Evolutionary conservation across 2,329 filamentous ascomycete genomes (phyloP), one percentile per base, ranked within the genome.

Genomic region (Colletotrichum chrysophilum): DNA sequence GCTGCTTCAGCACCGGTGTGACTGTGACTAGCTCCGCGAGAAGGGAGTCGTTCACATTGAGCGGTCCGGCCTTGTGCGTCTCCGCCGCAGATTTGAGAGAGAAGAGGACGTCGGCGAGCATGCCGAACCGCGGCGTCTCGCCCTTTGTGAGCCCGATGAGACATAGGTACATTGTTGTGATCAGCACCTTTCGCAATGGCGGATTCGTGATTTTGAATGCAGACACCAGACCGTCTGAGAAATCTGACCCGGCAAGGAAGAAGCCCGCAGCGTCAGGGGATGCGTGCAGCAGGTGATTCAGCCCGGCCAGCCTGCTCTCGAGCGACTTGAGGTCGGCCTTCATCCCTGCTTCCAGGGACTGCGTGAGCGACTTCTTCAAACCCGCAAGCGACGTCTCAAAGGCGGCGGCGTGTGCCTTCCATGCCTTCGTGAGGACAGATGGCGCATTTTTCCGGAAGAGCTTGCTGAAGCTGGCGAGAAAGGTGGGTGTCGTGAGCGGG

Each of bases 201-300:
- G 90, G 89, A 72, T 93, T 91, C 83, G 91, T 92, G 73, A 93
- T 89, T 65, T 87, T 89, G 83, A 93, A 96, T 76, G 92, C 92
- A 66, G 86, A 86, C 48, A 91, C 87, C 14, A 98, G 88, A 1
- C 94, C 92, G 82, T 98, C 96, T 24, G 98, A 84, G 79, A 97
- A 96, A 84, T 98, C 96, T 66, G 94, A 96, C 1, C 96, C 96
- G 0, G 94, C 94, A 79, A 98, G 90, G 79, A 98, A 93, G 78
- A 94, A 87, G 2, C 87, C 85, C 24, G 90, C 90, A 1, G 88
- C 86, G 24, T 88, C 86, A 0, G 91, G 87, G 7, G 93, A 95
- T 8, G 87, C 87, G 78, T 91, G 89, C 7, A 95, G 85, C 5
- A 96, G 85, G 66, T 91, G 88, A 74, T 92, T 94, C n/a, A 95